Evolutionary conservation across 805 yeast species (phyloP).

Genomic region (Lachancea thermotolerans): DNA sequence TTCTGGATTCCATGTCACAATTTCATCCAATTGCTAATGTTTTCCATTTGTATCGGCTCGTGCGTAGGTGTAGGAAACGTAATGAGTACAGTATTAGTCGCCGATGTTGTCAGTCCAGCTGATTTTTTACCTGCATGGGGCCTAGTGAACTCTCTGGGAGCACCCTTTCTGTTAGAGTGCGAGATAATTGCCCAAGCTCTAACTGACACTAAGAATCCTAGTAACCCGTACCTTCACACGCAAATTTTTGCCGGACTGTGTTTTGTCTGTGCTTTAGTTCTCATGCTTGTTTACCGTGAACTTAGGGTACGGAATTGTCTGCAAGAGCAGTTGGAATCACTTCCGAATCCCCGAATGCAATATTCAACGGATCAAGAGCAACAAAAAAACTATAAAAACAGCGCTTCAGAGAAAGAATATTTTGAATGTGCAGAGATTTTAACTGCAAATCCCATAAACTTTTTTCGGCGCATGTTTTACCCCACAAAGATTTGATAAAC

Average conservation of each 20-base stretch:
- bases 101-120: constrained; percentile 36
- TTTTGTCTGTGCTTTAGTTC: constrained; percentile 37
- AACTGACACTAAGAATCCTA: constrained; percentile 21
- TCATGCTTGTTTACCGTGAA: constrained; percentile 46
- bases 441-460: constrained; percentile 14
- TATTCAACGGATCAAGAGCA: background rate
- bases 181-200: constrained; percentile 52
- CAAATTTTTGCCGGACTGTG: constrained; percentile 54
- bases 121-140: constrained; percentile 37
- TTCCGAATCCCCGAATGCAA: background rate
- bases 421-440: background rate
- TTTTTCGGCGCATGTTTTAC: constrained; percentile 21
- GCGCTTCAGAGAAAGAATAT: no score
- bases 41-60: constrained; percentile 39
- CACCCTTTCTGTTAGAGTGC: constrained; percentile 36
- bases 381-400: background rate
- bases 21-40: constrained; percentile 36
- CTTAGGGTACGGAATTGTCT: constrained; percentile 41
- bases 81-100: constrained; percentile 36
- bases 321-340: background rate
- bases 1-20: constrained; percentile 45
- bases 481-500: constrained; percentile 20
- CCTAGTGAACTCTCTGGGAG: constrained; percentile 29
- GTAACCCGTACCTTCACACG: constrained; percentile 48
- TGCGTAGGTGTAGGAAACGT: constrained; percentile 42